Evolutionary conservation across 805 yeast genomes (phyloP).

Genomic region (Candida maris): DNA sequence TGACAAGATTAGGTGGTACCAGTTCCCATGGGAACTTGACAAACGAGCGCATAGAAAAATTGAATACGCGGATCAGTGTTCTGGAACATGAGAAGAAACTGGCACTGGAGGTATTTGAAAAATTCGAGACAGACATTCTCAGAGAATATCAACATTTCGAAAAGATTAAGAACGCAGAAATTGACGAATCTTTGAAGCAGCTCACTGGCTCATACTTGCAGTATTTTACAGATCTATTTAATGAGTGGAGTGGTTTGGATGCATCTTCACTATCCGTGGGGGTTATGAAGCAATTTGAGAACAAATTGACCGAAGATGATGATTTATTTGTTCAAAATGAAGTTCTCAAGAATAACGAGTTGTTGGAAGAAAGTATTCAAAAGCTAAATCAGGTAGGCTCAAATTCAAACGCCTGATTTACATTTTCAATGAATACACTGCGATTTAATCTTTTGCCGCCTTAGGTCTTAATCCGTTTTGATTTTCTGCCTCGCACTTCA

Average conservation of each 20-base stretch:
- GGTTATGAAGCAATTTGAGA: conserved; percentile 8
- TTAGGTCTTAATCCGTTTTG: too few species aligned
- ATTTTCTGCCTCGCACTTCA: conserved; percentile 6
- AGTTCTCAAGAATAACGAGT: conserved; percentile 26
- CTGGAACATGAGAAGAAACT: conserved; percentile 43
- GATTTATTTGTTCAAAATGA: conserved; percentile 25
- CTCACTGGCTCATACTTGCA: conserved; percentile 73
- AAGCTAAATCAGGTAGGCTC: conserved; percentile 10
- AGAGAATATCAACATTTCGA: conserved; percentile 68
- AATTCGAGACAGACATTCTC: conserved; percentile 43
- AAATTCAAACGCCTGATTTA: neutral
- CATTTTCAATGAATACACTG: too few species aligned
- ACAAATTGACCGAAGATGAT: conserved; percentile 23
- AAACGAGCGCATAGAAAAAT: conserved; percentile 40
- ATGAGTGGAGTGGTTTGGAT: conserved; percentile 57
- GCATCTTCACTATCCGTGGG: conserved; percentile 2
- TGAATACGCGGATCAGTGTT: conserved; percentile 36
- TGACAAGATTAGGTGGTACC: conserved; percentile 38
- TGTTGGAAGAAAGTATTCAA: conserved; percentile 21
- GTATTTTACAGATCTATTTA: conserved; percentile 65
- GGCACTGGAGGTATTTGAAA: conserved; percentile 44
- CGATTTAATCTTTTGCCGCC: too few species aligned
- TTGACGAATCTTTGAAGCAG: conserved; percentile 65
- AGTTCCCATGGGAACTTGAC: conserved; percentile 40
- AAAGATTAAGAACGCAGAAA: conserved; percentile 70